Base-by-base conservation (phyloP, 2,329 filamentous ascomycete genomes). In the Aspergillus sp. region DNA sequence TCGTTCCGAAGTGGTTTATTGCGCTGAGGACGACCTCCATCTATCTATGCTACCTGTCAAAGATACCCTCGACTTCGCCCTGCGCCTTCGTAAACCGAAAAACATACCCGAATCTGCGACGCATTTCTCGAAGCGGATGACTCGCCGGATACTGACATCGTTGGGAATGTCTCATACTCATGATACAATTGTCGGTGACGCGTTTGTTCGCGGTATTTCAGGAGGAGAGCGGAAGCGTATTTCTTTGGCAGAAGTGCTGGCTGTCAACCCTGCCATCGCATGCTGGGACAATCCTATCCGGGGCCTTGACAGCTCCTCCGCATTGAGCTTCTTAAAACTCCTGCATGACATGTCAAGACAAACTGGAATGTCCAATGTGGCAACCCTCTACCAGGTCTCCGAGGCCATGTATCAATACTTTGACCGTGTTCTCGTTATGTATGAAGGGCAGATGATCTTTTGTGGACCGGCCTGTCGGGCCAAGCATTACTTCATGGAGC, bases 1-100 rank as follows among this genome's bases (percentile, higher is more conserved):
- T 68, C 81, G 85, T 23, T 86, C 87, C 53, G 87, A 91, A 66
- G 85, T 84, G 50, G 88, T 90, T 63, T 90, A 90, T 71, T 88
- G 85, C 0, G 85, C 85, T 48, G 86, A 90, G 65, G 80, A 86
- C 38, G 88, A 91, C 62, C 82, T 86, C 3, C 85, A 90, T 67
- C 88, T 90, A 60, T 84, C 86, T 13, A 78, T 82, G 70, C 70
- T 90, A 58, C 83, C 79, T 1, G 85, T 90, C 23, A 84, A 84
- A 45, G 82, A 89, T 58, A 90, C 86, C 0, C 75, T 90, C 39
- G 82, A 79, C 43, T 90, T 90, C 52, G 85, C 85, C 19, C 10
- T 19, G 84, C 85, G 5, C 74, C 77, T 22, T 84, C 84, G 6
- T 43, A 51, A 43, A 37, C 45, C 19, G 44, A 30, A 1, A 23